Base-by-base conservation (phyloP, 2,329 filamentous ascomycete species). In the Spiromastix sp. region DNA sequence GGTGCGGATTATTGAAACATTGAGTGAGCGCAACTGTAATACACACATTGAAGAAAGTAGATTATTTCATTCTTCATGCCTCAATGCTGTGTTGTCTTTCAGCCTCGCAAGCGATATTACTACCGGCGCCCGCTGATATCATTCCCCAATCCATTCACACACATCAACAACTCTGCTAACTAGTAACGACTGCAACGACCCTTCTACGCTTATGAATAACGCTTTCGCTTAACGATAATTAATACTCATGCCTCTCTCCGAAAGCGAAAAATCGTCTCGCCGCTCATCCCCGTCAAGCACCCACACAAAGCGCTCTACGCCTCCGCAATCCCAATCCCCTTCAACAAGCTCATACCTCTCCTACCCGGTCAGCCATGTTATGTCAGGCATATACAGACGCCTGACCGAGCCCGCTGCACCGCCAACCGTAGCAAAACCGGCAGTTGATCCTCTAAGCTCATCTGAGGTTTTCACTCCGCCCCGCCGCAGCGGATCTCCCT, bases 401-500 rank as follows among this genome's bases (percentile, higher is more conserved):
- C 73, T 85, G 25, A 67, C 64, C 33, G 65, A 68, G 37, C 60
- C 63, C 9, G 48, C 45, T 8, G 30, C 45, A 8, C 34, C 44
- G 9, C 12, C 29, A 5, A 30, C 33, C 9, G 32, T 38, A n/a
- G 26, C 35, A 19, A 42, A 29, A 41, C 31, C 38, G 46, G 13
- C 40, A 47, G 10, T 36, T 43, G 11, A 38, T 44, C 38, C 43
- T 43, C 34, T 48, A 36, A 41, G 31, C 17, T 16, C 44, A 27
- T 65, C 68, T 45, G 70, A 71, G 34, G 70, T 79, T 42, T 83
- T 76, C 57, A 68, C 67, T 71, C 74, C 50, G 30, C 64, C 64
- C 6, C 64, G 67, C 38, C 75, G 83, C 45, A 77, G 72, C 35
- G 71, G 74, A 5, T 86, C 81, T 9, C 86, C 85, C 2, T 86